Percentiles rank a stretch among this genome's conserved stretches.
phyloP scores from a whole-genome alignment of 2,329 filamentous ascomycete species.

The Paecilomyces niveus region DNA sequence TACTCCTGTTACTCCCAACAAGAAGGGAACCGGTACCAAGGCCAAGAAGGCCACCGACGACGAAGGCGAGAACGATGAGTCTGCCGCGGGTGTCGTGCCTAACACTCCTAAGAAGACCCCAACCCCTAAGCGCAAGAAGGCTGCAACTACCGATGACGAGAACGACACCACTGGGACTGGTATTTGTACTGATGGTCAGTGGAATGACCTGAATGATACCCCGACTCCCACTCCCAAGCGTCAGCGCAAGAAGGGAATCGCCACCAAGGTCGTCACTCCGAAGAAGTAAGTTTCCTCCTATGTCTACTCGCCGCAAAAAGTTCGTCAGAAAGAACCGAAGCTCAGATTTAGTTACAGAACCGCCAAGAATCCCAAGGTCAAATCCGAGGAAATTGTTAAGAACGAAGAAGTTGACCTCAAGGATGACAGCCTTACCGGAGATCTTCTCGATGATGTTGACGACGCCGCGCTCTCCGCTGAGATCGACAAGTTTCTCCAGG shows the following conservation, averaged over 20 bases:
- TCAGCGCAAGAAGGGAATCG: slow-evolving; percentile 9
- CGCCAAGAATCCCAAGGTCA: not conserved
- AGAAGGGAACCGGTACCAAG: slow-evolving; percentile 8
- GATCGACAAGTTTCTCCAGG: slow-evolving; percentile 5
- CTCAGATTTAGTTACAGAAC: not conserved
- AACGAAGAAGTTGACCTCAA: not conserved
- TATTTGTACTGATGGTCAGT: not conserved
- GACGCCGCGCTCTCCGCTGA: not conserved
- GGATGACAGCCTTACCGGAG: slow-evolving; percentile 4
- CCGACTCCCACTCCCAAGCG: slow-evolving; percentile 9
- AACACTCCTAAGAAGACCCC: not conserved
- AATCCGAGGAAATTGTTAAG: slow-evolving; percentile 1
- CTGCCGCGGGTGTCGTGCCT: not conserved
- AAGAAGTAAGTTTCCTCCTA: not conserved
- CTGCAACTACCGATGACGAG: not conserved
- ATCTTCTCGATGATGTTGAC: slow-evolving; percentile 4
- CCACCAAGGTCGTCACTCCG: not conserved
- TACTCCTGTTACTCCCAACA: slow-evolving; percentile 8
- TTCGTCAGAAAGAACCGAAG: not conserved
- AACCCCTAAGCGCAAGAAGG: not conserved
- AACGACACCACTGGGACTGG: too few species aligned
- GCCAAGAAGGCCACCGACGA: not conserved
- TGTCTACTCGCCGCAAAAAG: not conserved
- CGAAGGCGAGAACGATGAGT: not conserved
- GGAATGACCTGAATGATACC: not conserved